Base-by-base conservation (phyloP, 2,329 filamentous ascomycete species). In the Aureobasidium sp. region DNA sequence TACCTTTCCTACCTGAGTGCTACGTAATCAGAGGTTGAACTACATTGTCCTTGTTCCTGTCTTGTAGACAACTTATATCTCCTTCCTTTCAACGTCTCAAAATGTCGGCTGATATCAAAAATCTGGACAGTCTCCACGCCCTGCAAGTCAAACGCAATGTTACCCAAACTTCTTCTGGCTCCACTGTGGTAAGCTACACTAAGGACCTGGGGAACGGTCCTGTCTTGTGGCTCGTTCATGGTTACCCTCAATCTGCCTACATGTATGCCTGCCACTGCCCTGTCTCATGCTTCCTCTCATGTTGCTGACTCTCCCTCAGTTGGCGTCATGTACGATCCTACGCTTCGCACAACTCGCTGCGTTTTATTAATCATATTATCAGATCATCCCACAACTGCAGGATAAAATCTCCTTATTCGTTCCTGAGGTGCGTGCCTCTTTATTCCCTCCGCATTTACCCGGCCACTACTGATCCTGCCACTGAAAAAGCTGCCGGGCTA, bases 221-320 rank as follows among this genome's bases (percentile, higher is more conserved):
- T n/a, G 67, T 80, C 46, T 64, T 80, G 13, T 75, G 75, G 48
- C 67, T 79, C 39, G 71, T 80, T 37, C 78, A 80, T 67, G 78
- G 77, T 52, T 80, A 78, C 66, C 78, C 77, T 5, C 76, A 81
- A 66, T 74, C 74, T 57, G 73, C 70, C 57, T 74, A 70, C 63
- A 72, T 70, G 69, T 69, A 63, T 59, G 67, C 67, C 47, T 67
- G 63, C 68, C 61, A 46, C 57, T 9, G 3, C 13, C 9, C 5
- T 52, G 20, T 39, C 32, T n/a, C 17, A 26, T 53, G 39, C 12
- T 46, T 10, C 20, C 17, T 41, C 20, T 27, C 17, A 32, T 36
- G 27, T 48, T n/a, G 52, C 60, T 62, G 47, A 57, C 36, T 6
- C 1, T 34, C 27, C 43, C 9, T 9, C 50, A 67, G 67, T 46